Base-by-base conservation (phyloP, 805 yeast genomes). In the Candida fluviatilis region DNA sequence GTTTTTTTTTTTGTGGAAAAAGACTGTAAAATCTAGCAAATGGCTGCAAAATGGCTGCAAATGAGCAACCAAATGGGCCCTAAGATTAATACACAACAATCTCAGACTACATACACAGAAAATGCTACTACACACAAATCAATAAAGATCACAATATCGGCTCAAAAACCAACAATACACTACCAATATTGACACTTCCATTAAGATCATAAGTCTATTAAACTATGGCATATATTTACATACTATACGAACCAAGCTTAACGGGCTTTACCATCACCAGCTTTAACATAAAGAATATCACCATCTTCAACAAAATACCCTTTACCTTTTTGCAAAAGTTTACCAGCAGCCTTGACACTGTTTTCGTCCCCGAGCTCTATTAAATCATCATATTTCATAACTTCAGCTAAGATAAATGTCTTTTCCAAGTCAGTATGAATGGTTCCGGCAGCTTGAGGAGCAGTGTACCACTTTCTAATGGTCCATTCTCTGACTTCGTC, bases 401-500 rank as follows among this genome's bases (percentile, higher is more conserved):
- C 84, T 62, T 88, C 89, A 32, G 98, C 99, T 53, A 88, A 80
- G 55, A 93, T 89, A 62, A 93, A 93, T 16, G 98, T 91, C 63
- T 83, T 86, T 76, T 87, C 90, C 61, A 91, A 78, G 68, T 91
- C 99, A 28, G 90, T 85, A 65, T 93, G 99, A 54, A 91, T 91
- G 32, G 93, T 95, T 61, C 97, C 98, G 16, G 99, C 99, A 32
- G 99, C 98, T 57, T 85, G 89, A n/a, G 99, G 99, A 38, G 97
- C 97, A 52, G 86, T 82, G 34, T 91, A 84, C 52, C 95, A 95
- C 51, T 74, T 71, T 67, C 98, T 80, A 47, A 93, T 80, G 25
- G 99, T 93, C 99, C 99, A 93, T 66, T 95, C 97, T 64, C 97
- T 84, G 36, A 90, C 95, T 70, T 93, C 99, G 46, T 86, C 87